phyloP scores from a whole-genome alignment of 2,329 filamentous ascomycete genomes.

The Xylaria sp. region DNA sequence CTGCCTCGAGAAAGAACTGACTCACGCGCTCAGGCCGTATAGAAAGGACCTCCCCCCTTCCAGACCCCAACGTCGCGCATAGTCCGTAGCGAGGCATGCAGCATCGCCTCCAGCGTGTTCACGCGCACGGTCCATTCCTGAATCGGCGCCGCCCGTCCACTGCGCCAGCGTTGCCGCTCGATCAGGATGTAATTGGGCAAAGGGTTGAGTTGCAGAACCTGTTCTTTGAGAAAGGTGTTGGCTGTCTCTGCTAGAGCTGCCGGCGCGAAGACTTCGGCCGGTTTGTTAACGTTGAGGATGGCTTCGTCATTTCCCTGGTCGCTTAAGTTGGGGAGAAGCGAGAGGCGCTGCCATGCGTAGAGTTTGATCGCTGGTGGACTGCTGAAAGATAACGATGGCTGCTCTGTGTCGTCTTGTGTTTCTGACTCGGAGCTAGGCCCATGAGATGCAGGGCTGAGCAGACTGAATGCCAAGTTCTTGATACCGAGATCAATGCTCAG shows the following conservation, averaged over 20 bases:
- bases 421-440: slow-evolving; percentile 1
- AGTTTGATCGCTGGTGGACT: slow-evolving; percentile 22
- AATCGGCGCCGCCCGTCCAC: slow-evolving; percentile 57
- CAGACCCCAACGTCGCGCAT: slow-evolving; percentile 42
- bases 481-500: slow-evolving; percentile 83
- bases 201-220: slow-evolving; percentile 46
- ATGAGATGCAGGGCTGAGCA: slow-evolving; percentile 37
- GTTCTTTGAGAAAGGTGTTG: slow-evolving; percentile 31
- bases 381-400: no score
- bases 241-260: slow-evolving; percentile 33
- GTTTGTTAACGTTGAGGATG: neutral
- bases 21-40: slow-evolving; percentile 33
- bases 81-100: slow-evolving; percentile 64
- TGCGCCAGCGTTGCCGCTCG: slow-evolving; percentile 56
- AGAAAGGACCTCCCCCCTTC: slow-evolving; percentile 42
- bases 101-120: slow-evolving; percentile 75
- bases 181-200: slow-evolving; percentile 69
- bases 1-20: slow-evolving; percentile 11
- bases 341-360: slow-evolving; percentile 33
- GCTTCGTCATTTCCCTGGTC: neutral
- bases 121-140: slow-evolving; percentile 80
- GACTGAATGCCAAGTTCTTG: slow-evolving; percentile 70
- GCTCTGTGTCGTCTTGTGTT: slow-evolving; percentile 1
- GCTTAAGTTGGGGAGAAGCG: slow-evolving; percentile 6
- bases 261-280: slow-evolving; percentile 29